Percentiles rank a stretch among this genome's conserved stretches.
These are phyloP conservation scores for Rubia tinctorum DNA, from an alignment of 305 asterid genomes.

Conservation along the genomic window DNA sequence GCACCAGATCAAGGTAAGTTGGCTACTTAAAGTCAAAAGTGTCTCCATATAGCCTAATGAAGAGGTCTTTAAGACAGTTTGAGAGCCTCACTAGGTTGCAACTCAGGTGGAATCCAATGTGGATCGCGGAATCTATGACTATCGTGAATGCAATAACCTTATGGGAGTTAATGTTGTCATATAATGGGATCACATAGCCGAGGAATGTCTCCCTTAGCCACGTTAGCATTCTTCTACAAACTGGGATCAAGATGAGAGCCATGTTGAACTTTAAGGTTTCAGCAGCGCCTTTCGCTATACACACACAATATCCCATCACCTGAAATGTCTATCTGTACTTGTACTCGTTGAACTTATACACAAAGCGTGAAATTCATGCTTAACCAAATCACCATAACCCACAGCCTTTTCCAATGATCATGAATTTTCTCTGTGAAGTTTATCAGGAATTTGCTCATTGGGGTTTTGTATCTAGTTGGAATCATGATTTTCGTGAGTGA, in stretches of 20 bases:
- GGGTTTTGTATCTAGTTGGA: conserved; percentile 66
- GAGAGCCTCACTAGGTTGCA: conserved; percentile 68
- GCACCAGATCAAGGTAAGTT: conserved; percentile 38
- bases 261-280: conserved; percentile 85
- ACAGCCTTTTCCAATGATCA: conserved; percentile 71
- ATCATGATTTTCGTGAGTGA: conserved; percentile 81
- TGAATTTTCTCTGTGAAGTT: conserved; percentile 40
- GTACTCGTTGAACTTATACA: conserved; percentile 53
- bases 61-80: conserved; percentile 49
- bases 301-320: conserved; percentile 76
- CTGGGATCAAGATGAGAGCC: conserved; percentile 88
- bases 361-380: conserved; percentile 46
- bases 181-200: conserved; percentile 61
- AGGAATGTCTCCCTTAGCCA: conserved; percentile 67
- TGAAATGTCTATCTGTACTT: conserved; percentile 41
- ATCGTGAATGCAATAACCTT: conserved; percentile 56
- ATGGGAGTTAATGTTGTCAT: conserved; percentile 91
- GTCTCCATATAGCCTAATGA: conserved; percentile 42
- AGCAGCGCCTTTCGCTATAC: conserved; percentile 83
- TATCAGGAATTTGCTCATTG: conserved; percentile 57
- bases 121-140: conserved; percentile 39
- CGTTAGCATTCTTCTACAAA: conserved; percentile 77
- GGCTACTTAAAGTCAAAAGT: conserved; percentile 56
- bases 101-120: conserved; percentile 40
- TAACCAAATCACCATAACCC: conserved; percentile 56